phyloP scores from a whole-genome alignment of 2,329 filamentous ascomycete genomes.

The Cladosporium sphaerospermum region DNA sequence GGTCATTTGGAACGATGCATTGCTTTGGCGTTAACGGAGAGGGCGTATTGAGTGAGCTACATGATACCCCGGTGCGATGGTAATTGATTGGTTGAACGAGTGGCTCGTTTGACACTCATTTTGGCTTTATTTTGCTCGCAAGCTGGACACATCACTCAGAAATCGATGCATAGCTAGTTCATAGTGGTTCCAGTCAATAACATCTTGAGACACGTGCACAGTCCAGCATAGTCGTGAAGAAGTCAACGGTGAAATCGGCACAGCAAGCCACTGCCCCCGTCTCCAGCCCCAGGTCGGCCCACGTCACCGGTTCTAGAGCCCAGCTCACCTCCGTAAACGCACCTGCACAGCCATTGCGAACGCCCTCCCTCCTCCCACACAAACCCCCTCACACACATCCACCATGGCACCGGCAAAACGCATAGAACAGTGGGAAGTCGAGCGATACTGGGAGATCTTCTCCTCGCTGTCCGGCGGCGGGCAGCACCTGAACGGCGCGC shows the following conservation, averaged over 20 bases:
- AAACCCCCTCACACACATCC: background rate
- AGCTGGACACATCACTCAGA: no score
- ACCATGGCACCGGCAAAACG: constrained; percentile 38
- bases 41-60: constrained; percentile 2
- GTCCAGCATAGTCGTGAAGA: no score
- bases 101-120: no score
- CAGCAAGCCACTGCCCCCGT: background rate
- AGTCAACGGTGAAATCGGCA: background rate
- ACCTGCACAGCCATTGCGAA: background rate
- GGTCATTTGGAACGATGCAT: background rate
- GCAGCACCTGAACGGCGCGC: constrained; percentile 59
- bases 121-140: no score
- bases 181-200: no score
- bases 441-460: constrained; percentile 78
- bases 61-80: constrained; percentile 2
- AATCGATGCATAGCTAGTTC: no score
- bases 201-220: no score
- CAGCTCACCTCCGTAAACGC: background rate
- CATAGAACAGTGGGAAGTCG: constrained; percentile 68
- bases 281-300: constrained; percentile 1
- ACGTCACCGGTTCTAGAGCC: constrained; percentile 10
- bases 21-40: background rate
- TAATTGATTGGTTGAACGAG: background rate
- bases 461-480: constrained; percentile 59
- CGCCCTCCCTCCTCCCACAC: background rate